Percentiles rank a stretch among this genome's conserved stretches.
phyloP scores from a whole-genome alignment of 305 asterid species.

The Solanum hybrid region DNA sequence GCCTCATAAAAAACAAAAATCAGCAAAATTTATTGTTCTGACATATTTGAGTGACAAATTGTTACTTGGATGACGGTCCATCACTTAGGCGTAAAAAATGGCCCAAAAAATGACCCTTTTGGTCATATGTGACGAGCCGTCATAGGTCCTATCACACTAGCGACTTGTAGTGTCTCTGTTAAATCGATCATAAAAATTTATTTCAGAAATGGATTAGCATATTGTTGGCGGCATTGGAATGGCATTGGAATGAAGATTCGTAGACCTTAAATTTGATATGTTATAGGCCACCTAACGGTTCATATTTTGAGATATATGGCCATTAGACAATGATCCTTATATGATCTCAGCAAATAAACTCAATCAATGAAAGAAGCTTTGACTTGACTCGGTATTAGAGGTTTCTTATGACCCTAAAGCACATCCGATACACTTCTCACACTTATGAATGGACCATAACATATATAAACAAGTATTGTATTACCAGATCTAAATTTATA shows the following conservation, averaged over 20 bases:
- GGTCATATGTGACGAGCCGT: background rate
- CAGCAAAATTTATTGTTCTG: background rate
- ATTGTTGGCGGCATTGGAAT: background rate
- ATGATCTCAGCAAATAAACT: background rate
- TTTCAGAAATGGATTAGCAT: too few relatives aligned
- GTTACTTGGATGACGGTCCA: background rate
- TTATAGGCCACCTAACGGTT: background rate
- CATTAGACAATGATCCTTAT: background rate
- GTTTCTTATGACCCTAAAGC: background rate
- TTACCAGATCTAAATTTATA: background rate
- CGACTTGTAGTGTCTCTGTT: background rate
- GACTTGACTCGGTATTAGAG: background rate
- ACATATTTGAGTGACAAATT: background rate
- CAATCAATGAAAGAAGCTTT: background rate
- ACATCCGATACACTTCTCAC: background rate
- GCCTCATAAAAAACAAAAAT: background rate
- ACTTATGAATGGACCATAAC: background rate
- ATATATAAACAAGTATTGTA: background rate
- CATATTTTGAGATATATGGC: background rate
- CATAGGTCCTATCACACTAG: background rate
- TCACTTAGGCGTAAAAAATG: background rate
- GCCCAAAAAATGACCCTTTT: background rate
- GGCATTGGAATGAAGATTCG: too few relatives aligned
- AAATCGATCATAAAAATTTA: too few relatives aligned
- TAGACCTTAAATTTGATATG: background rate